These are phyloP conservation scores for Fibroporia radiculosa DNA, from an alignment of 768 basidiomycete species.

Conservation along the genomic window DNA sequence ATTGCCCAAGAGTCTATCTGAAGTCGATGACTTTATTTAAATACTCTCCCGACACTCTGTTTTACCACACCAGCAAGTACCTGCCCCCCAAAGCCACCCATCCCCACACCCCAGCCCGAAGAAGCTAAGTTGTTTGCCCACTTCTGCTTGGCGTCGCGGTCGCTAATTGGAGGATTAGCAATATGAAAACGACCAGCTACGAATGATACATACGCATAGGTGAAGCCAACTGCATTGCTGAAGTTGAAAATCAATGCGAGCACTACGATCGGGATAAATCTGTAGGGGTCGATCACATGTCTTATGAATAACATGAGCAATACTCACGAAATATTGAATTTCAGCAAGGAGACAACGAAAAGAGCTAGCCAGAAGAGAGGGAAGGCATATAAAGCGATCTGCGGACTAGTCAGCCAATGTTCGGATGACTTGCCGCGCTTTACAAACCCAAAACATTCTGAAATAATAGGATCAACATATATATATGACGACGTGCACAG, in stretches of 20 bases:
- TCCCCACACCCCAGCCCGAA: slow-evolving; percentile 62
- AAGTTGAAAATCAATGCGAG: slow-evolving; percentile 95
- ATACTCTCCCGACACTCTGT: slow-evolving; percentile 71
- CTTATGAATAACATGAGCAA: slow-evolving; percentile 6
- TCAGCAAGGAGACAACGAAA: slow-evolving; percentile 82
- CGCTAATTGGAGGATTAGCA: slow-evolving; percentile 33
- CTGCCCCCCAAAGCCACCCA: slow-evolving; percentile 82
- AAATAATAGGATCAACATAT: slow-evolving; percentile 7
- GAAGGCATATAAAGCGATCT: slow-evolving; percentile 87
- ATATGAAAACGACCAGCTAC: not conserved
- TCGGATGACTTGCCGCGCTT: not conserved
- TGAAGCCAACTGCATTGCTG: slow-evolving; percentile 94
- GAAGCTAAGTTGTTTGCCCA: slow-evolving; percentile 77
- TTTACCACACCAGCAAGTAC: slow-evolving; percentile 77
- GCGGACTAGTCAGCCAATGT: slow-evolving; percentile 1
- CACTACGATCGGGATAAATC: slow-evolving; percentile 90
- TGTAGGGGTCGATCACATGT: too few species aligned
- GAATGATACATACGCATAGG: slow-evolving; percentile 65
- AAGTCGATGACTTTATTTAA: slow-evolving; percentile 33
- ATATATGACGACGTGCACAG: not conserved
- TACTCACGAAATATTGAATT: slow-evolving; percentile 80
- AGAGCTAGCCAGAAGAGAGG: slow-evolving; percentile 84
- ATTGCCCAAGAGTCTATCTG: slow-evolving; percentile 2
- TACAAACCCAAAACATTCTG: slow-evolving; percentile 89
- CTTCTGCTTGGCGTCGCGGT: slow-evolving; percentile 87